These are phyloP conservation scores for Lactifluus echinatus DNA, from an alignment of 768 basidiomycete genomes.

Conservation along the genomic window DNA sequence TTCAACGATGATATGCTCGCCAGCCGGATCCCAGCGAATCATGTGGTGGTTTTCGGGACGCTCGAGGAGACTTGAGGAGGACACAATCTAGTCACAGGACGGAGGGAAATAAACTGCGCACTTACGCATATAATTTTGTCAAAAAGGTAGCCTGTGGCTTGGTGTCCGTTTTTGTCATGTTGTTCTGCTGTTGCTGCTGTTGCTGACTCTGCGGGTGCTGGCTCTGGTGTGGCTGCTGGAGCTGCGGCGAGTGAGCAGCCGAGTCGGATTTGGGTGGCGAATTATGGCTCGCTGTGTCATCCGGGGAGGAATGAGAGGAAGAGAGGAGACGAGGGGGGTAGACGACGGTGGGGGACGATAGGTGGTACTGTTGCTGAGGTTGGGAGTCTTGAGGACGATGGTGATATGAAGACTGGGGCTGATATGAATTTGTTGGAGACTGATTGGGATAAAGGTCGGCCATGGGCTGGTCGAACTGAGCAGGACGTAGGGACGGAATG, in stretches of 20 bases:
- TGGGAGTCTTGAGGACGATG: slow-evolving; percentile 15
- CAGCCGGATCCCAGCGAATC: slow-evolving; percentile 93
- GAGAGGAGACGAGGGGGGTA: slow-evolving; percentile 16
- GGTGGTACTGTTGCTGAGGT: slow-evolving; percentile 13
- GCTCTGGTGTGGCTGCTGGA: slow-evolving; percentile 7
- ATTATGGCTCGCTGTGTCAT: slow-evolving; percentile 13
- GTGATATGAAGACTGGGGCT: slow-evolving; percentile 16
- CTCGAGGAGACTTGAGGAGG: slow-evolving; percentile 60
- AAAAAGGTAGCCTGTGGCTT: slow-evolving; percentile 56
- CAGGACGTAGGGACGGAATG: slow-evolving; percentile 34
- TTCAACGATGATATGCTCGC: slow-evolving; percentile 93
- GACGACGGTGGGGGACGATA: slow-evolving; percentile 13
- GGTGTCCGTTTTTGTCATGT: slow-evolving; percentile 18
- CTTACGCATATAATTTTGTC: slow-evolving; percentile 92
- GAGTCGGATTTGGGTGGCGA: slow-evolving; percentile 20
- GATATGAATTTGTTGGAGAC: slow-evolving; percentile 16
- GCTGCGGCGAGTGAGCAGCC: slow-evolving; percentile 14
- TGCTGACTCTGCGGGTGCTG: slow-evolving; percentile 1
- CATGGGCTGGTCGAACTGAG: slow-evolving; percentile 30
- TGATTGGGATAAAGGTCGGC: slow-evolving; percentile 23
- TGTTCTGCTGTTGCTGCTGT: slow-evolving; percentile 5
- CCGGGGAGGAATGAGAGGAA: slow-evolving; percentile 19
- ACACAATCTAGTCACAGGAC: neutral
- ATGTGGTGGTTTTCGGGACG: slow-evolving; percentile 91
- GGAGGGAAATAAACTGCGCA: slow-evolving; percentile 25